phyloP scores from a whole-genome alignment of 2,329 filamentous ascomycete species.

The Alternaria burnsii region DNA sequence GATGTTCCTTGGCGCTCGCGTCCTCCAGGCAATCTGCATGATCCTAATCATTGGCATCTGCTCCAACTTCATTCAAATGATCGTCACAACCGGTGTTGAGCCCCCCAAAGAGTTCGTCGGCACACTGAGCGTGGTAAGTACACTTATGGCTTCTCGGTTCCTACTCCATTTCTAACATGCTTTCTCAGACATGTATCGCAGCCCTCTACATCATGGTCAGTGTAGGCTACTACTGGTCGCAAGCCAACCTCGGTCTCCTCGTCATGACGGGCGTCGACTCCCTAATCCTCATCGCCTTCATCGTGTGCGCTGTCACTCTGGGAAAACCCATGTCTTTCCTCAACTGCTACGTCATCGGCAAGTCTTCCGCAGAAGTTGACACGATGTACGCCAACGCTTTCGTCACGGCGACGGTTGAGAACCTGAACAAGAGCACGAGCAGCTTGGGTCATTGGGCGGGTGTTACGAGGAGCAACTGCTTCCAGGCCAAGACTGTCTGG shows the following conservation, averaged over 20 bases:
- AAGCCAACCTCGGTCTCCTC: conserved; percentile 78
- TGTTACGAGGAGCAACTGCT: conserved; percentile 71
- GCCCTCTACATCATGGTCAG: conserved; percentile 74
- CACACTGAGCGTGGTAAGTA: conserved; percentile 79
- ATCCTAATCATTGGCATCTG: conserved; percentile 81
- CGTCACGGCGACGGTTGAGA: conserved; percentile 61
- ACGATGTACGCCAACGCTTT: conserved; percentile 62
- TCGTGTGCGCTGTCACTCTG: conserved; percentile 78
- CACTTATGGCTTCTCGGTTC: background rate
- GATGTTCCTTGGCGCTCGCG: conserved; percentile 77
- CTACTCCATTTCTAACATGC: conserved; percentile 15
- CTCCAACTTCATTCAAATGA: conserved; percentile 81
- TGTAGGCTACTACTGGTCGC: conserved; percentile 83
- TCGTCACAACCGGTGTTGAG: conserved; percentile 70
- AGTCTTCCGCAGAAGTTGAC: conserved; percentile 56
- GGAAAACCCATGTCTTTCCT: conserved; percentile 83
- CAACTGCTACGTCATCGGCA: conserved; percentile 69
- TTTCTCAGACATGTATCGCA: conserved; percentile 75
- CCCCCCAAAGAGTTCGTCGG: conserved; percentile 78
- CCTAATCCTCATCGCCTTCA: conserved; percentile 76
- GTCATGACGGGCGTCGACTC: conserved; percentile 73
- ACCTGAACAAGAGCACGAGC: conserved; percentile 60
- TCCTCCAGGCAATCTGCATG: conserved; percentile 75
- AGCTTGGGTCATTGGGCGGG: conserved; percentile 65
- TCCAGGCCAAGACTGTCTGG: conserved; percentile 88